These are phyloP conservation scores for Ophiostoma quercus DNA, from an alignment of 2,329 filamentous ascomycete species.

Conservation along the genomic window DNA sequence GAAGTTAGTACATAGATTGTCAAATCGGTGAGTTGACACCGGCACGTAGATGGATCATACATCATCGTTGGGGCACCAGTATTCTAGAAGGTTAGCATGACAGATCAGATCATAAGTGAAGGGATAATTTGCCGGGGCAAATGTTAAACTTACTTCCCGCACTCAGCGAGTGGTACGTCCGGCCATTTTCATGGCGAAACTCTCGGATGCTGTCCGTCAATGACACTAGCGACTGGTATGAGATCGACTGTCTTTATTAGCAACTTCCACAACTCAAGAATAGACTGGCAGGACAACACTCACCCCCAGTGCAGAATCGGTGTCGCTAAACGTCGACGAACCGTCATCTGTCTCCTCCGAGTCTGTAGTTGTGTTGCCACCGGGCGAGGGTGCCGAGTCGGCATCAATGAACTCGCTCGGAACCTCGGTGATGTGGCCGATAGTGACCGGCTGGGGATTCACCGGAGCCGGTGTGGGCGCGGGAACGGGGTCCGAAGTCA, in stretches of 20 bases:
- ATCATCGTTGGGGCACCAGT: conserved; percentile 26
- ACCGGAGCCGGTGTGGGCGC: neutral
- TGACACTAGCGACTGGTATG: conserved; percentile 19
- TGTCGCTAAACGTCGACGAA: conserved; percentile 15
- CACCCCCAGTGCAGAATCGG: conserved; percentile 22
- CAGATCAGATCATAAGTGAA: no score
- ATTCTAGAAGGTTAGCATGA: conserved; percentile 17
- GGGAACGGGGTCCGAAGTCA: neutral
- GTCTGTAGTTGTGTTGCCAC: neutral
- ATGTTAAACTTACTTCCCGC: conserved; percentile 21
- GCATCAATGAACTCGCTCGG: neutral
- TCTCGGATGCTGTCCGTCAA: conserved; percentile 25
- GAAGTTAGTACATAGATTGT: conserved; percentile 3
- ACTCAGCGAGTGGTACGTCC: conserved; percentile 25
- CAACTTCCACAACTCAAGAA: neutral
- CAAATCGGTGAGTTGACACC: neutral
- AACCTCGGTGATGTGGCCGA: conserved; percentile 11
- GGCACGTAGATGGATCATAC: conserved; percentile 5
- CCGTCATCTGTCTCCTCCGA: conserved; percentile 11
- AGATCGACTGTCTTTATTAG: conserved; percentile 16
- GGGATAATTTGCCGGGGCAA: no score
- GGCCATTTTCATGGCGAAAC: conserved; percentile 25
- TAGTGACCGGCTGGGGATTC: neutral
- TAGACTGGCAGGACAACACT: neutral
- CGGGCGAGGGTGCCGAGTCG: neutral